Conservation (phyloP, 345 rosid species). For the Gossypioides kirkii region DNA sequence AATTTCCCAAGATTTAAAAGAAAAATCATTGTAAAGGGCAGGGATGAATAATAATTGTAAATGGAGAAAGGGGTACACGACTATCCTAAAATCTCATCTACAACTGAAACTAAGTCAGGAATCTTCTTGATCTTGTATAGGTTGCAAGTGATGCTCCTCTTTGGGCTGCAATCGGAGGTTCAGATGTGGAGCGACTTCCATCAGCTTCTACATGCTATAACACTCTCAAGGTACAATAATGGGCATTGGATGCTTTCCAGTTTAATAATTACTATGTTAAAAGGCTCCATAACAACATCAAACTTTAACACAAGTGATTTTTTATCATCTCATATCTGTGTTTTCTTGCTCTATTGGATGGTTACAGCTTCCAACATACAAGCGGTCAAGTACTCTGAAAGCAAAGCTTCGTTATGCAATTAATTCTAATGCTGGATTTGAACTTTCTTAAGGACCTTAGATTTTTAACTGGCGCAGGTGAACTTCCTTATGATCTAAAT, state of each 20-base stretch:
- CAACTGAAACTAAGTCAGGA: conserved; percentile 6
- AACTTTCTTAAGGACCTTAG: conserved; percentile 64
- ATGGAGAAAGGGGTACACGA: not conserved
- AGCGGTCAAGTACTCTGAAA: conserved; percentile 80
- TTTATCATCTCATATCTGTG: not conserved
- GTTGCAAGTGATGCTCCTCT: conserved; percentile 83
- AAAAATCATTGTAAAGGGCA: not conserved
- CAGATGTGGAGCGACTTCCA: conserved; percentile 95
- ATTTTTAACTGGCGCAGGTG: conserved; percentile 28
- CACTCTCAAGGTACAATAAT: conserved; percentile 72
- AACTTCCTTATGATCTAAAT: conserved; percentile 5
- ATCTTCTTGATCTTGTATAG: conserved; percentile 33
- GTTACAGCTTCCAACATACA: conserved; percentile 91
- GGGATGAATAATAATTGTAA: not conserved
- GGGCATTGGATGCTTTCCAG: not conserved
- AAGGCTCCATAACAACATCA: not conserved
- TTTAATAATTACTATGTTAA: not conserved
- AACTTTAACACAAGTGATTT: not conserved
- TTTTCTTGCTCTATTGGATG: conserved; percentile 25
- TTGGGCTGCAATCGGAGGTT: conserved; percentile 94
- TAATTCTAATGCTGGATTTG: conserved; percentile 92
- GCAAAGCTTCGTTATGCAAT: conserved; percentile 91
- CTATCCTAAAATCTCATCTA: not conserved
- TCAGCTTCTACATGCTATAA: conserved; percentile 99
- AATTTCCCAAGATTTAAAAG: not conserved